Conservation (phyloP, 2,329 filamentous ascomycete genomes). For the Talaromyces amestolkiae region DNA sequence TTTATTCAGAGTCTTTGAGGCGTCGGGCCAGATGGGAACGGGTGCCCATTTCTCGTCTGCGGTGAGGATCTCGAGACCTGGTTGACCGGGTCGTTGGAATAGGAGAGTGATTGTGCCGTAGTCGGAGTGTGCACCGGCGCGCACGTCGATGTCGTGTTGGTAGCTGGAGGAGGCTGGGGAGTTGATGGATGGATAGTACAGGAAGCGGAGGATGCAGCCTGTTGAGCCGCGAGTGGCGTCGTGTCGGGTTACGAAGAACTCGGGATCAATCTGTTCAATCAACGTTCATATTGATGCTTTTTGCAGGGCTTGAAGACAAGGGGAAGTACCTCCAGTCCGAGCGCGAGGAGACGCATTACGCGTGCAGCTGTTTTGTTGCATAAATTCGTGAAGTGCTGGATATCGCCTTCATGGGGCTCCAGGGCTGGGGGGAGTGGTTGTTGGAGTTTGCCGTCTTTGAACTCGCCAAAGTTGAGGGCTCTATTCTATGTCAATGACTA, state of each 20-base stretch:
- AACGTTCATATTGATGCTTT: background rate
- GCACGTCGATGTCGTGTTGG: constrained; percentile 61
- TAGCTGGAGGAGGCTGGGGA: constrained; percentile 45
- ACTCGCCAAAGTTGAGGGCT: constrained; percentile 89
- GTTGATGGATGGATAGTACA: constrained; percentile 66
- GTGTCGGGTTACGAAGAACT: constrained; percentile 64
- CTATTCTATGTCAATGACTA: constrained; percentile 45
- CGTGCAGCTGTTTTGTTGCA: constrained; percentile 72
- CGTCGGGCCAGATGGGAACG: constrained; percentile 62
- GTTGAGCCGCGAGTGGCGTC: constrained; percentile 50
- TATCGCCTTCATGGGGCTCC: constrained; percentile 55
- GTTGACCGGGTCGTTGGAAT: constrained; percentile 81
- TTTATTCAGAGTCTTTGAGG: constrained; percentile 25
- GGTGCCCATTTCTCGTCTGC: constrained; percentile 58
- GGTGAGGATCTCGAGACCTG: constrained; percentile 78
- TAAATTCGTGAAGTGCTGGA: constrained; percentile 64
- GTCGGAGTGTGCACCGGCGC: constrained; percentile 89
- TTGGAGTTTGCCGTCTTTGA: constrained; percentile 64
- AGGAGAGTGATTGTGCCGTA: constrained; percentile 70
- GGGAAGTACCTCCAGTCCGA: constrained; percentile 63
- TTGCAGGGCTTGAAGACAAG: too few relatives aligned
- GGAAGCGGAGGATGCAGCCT: constrained; percentile 64
- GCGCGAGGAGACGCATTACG: constrained; percentile 73
- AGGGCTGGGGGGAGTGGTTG: constrained; percentile 74
- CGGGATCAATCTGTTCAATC: constrained; percentile 40